Percentiles rank a stretch among this genome's conserved stretches.
Conservation (phyloP, 2,329 filamentous ascomycete genomes). For the Botryotinia narcissicola region DNA sequence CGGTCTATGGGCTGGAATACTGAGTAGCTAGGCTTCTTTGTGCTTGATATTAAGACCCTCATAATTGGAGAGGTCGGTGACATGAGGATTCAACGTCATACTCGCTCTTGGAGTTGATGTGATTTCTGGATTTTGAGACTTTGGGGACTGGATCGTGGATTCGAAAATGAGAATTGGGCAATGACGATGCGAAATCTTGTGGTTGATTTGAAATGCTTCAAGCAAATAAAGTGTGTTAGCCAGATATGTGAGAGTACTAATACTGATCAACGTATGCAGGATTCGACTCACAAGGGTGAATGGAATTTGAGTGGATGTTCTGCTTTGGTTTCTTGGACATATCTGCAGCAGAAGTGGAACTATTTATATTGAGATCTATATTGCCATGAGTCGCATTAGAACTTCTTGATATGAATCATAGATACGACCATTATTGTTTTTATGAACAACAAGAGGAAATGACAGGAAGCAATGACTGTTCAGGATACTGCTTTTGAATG, state of each 20-base stretch:
- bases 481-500: not conserved
- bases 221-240: fast-evolving
- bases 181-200: not conserved
- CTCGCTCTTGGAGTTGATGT: not conserved
- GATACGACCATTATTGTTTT: not conserved
- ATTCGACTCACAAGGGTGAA: not conserved
- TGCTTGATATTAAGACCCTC: not conserved
- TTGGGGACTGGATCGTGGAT: not conserved
- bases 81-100: fast-evolving
- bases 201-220: not conserved
- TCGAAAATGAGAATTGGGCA: not conserved
- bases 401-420: not conserved
- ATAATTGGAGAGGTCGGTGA: fast-evolving
- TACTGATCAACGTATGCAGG: not conserved
- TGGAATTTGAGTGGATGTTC: not conserved
- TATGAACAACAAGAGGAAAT: not conserved
- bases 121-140: not conserved
- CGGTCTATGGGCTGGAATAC: fast-evolving
- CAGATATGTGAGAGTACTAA: not conserved
- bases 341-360: not conserved
- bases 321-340: not conserved
- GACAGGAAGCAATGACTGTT: not conserved
- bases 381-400: not conserved
- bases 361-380: not conserved
- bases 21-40: fast-evolving